Conservation (phyloP, 805 yeast genomes). For the Jamesozyma jinghongensis region DNA sequence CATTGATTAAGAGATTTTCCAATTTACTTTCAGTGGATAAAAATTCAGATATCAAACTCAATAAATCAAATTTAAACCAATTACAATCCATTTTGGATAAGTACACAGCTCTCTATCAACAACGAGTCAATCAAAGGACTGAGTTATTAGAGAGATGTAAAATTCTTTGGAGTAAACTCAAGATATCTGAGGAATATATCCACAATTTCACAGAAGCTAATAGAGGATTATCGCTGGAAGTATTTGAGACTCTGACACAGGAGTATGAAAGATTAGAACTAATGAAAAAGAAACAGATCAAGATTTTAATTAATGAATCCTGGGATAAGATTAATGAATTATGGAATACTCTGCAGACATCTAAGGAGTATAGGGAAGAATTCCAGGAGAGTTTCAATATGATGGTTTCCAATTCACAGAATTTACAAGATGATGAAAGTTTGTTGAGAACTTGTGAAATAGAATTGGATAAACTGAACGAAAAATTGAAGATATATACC, state of each 20-base stretch:
- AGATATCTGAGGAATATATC: slow-evolving; percentile 37
- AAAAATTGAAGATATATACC: slow-evolving; percentile 40
- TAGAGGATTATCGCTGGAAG: slow-evolving; percentile 37
- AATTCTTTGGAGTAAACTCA: slow-evolving; percentile 48
- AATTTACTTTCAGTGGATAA: neutral
- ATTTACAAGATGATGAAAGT: slow-evolving; percentile 44
- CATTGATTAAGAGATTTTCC: neutral
- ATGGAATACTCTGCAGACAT: slow-evolving; percentile 56
- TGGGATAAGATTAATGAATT: slow-evolving; percentile 48
- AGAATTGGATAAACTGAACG: slow-evolving; percentile 46
- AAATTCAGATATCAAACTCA: neutral
- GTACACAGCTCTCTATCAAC: slow-evolving; percentile 20
- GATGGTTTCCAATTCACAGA: slow-evolving; percentile 8
- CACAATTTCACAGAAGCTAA: slow-evolving; percentile 36
- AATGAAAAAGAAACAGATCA: slow-evolving; percentile 55
- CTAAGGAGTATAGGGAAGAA: slow-evolving; percentile 39
- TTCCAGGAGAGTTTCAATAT: slow-evolving; percentile 35
- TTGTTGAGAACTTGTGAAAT: slow-evolving; percentile 54
- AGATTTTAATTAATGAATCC: slow-evolving; percentile 56
- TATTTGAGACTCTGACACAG: slow-evolving; percentile 41
- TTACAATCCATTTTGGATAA: slow-evolving; percentile 11
- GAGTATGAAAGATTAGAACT: slow-evolving; percentile 51
- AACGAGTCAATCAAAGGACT: slow-evolving; percentile 32
- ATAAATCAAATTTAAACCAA: slow-evolving; percentile 2
- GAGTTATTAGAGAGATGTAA: slow-evolving; percentile 34